Percentiles rank a stretch among this genome's conserved stretches.
Evolutionary conservation across 2,329 filamentous ascomycete genomes (phyloP).

Genomic region (Xylariaceae sp.): DNA sequence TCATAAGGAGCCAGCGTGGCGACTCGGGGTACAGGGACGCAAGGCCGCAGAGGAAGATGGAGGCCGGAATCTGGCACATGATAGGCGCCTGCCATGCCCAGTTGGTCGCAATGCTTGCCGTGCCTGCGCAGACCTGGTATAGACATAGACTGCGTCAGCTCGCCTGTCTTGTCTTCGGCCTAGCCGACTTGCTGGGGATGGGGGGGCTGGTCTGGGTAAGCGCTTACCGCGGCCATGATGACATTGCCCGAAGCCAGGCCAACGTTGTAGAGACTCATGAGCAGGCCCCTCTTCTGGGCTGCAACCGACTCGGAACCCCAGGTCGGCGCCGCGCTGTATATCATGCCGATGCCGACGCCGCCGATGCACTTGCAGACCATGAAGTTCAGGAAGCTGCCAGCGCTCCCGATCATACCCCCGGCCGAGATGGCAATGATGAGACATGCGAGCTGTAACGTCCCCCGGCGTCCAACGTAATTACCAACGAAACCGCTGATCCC

Average conservation of each 20-base stretch:
- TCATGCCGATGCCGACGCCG: slow-evolving; percentile 1
- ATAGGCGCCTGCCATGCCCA: neutral
- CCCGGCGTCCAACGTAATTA: neutral
- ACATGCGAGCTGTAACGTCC: neutral
- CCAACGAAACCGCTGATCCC: neutral
- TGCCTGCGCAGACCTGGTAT: neutral
- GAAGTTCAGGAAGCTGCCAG: neutral
- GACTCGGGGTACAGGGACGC: neutral
- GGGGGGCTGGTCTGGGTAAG: no score
- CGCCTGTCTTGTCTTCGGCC: no score
- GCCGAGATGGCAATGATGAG: neutral
- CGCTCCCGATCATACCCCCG: neutral
- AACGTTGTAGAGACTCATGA: slow-evolving; percentile 1
- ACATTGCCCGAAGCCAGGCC: neutral
- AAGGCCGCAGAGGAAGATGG: neutral
- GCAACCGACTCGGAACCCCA: neutral
- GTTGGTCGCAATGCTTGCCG: neutral
- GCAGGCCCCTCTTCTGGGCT: neutral
- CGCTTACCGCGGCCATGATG: neutral
- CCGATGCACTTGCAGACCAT: slow-evolving; percentile 1
- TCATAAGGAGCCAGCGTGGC: neutral
- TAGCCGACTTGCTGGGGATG: no score
- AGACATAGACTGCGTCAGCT: no score
- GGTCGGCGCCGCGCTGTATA: slow-evolving; percentile 1
- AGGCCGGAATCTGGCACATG: neutral